Percentiles rank a stretch among this genome's conserved stretches.
These are phyloP conservation scores for Capronia americana DNA, from an alignment of 2,329 filamentous ascomycete species.

Conservation along the genomic window DNA sequence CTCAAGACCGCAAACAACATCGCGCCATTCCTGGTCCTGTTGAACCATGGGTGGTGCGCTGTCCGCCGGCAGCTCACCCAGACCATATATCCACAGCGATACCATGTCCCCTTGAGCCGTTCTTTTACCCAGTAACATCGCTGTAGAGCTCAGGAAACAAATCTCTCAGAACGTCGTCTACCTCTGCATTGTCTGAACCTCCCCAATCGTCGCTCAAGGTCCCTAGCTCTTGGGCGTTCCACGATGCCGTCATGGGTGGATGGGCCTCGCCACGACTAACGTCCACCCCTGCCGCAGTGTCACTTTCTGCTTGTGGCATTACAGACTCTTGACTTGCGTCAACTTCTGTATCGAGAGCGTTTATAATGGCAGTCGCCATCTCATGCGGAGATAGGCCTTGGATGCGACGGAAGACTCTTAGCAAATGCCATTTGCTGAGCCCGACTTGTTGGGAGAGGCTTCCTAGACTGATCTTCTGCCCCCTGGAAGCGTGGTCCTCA, in stretches of 20 bases:
- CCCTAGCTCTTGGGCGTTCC: background rate
- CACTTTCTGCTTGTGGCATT: background rate
- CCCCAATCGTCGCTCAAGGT: background rate
- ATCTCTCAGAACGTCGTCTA: conserved; percentile 19
- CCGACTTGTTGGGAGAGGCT: conserved; percentile 55
- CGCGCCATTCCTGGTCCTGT: background rate
- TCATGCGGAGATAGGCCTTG: conserved; percentile 58
- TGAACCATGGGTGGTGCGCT: background rate
- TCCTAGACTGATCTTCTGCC: conserved; percentile 45
- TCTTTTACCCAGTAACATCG: background rate
- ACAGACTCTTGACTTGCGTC: background rate
- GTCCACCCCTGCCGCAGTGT: background rate
- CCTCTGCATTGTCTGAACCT: background rate
- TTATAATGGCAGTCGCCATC: conserved; percentile 22
- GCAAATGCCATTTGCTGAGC: conserved; percentile 60
- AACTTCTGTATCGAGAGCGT: conserved; percentile 3
- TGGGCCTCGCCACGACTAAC: background rate
- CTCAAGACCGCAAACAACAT: background rate
- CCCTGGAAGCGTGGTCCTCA: conserved; percentile 3
- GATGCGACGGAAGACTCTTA: conserved; percentile 61
- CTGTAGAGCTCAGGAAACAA: conserved; percentile 24
- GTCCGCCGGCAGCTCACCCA: background rate
- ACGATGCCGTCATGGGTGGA: background rate
- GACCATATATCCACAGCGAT: background rate
- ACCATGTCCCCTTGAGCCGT: background rate